These are phyloP conservation scores for Xylaria sp. DNA, from an alignment of 2,329 filamentous ascomycete species.

Conservation along the genomic window DNA sequence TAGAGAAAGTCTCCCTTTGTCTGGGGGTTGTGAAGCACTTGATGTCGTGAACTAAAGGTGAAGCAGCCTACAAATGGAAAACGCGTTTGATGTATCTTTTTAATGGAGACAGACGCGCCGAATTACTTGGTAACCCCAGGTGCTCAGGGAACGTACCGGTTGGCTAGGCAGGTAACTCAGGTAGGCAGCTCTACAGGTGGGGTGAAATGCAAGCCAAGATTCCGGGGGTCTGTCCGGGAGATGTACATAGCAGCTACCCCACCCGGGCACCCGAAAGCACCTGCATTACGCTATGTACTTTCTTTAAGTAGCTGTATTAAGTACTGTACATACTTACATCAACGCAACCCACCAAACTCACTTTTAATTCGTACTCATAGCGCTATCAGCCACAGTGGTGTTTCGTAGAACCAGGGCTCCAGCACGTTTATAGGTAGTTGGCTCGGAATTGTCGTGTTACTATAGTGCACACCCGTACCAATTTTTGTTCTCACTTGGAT, in stretches of 20 bases:
- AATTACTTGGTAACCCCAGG: background rate
- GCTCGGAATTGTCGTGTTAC: background rate
- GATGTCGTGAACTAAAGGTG: background rate
- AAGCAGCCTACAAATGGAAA: slow-evolving; percentile 5
- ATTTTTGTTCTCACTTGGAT: background rate
- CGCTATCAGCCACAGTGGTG: background rate
- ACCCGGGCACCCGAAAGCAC: background rate
- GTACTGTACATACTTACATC: too few species aligned
- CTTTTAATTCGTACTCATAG: background rate
- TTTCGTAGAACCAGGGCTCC: background rate
- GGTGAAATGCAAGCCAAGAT: background rate
- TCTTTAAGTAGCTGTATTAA: too few species aligned
- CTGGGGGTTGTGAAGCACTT: background rate
- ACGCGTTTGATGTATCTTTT: slow-evolving; percentile 29
- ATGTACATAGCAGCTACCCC: background rate
- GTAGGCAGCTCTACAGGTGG: background rate
- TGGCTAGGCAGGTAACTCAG: background rate
- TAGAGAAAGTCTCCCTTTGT: background rate
- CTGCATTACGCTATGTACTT: background rate
- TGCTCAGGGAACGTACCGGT: background rate
- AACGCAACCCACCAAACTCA: too few species aligned
- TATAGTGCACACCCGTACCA: background rate
- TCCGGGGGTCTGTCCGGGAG: background rate
- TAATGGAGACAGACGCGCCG: slow-evolving; percentile 20
- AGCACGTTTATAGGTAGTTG: background rate